Percentiles rank a stretch among this genome's conserved stretches.
Conservation (phyloP, 768 basidiomycete species). For the Lactarius sp. region DNA sequence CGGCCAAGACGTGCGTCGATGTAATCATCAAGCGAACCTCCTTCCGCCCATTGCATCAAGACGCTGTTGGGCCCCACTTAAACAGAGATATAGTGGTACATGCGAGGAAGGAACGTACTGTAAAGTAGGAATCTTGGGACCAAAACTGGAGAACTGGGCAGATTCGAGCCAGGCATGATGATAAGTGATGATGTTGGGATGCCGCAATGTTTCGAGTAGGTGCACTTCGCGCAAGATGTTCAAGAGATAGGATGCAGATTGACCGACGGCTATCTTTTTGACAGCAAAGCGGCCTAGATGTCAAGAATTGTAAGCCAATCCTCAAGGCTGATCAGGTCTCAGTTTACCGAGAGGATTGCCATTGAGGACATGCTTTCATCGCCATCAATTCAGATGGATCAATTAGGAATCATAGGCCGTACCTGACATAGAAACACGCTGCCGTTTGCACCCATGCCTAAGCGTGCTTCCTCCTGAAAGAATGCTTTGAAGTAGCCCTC, state of each 20-base stretch:
- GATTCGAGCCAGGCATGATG: slow-evolving; percentile 94
- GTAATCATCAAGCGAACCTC: slow-evolving; percentile 81
- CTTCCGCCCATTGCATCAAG: slow-evolving; percentile 93
- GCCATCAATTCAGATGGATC: slow-evolving; percentile 1
- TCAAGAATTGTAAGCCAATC: slow-evolving; percentile 12
- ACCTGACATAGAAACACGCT: slow-evolving; percentile 87
- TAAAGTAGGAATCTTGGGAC: slow-evolving; percentile 80
- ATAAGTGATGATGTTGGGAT: slow-evolving; percentile 92
- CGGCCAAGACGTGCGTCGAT: slow-evolving; percentile 76
- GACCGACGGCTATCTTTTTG: slow-evolving; percentile 94
- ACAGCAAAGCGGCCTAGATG: slow-evolving; percentile 77
- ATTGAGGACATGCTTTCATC: slow-evolving; percentile 70
- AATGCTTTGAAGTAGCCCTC: slow-evolving; percentile 92
- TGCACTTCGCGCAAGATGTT: slow-evolving; percentile 83
- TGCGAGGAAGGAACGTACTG: slow-evolving; percentile 49
- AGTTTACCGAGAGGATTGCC: slow-evolving; percentile 73
- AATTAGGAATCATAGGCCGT: slow-evolving; percentile 19
- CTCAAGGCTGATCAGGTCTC: not conserved
- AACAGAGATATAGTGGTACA: not conserved
- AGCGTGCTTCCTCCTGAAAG: slow-evolving; percentile 81
- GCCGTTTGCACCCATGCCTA: slow-evolving; percentile 96
- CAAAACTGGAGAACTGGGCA: slow-evolving; percentile 81
- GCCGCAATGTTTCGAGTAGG: slow-evolving; percentile 77
- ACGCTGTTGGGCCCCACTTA: slow-evolving; percentile 43
- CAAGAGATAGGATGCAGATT: slow-evolving; percentile 80